Evolutionary conservation across 106 monocot genomes (phyloP).

Genomic region (Apostasia shenzhenica): DNA sequence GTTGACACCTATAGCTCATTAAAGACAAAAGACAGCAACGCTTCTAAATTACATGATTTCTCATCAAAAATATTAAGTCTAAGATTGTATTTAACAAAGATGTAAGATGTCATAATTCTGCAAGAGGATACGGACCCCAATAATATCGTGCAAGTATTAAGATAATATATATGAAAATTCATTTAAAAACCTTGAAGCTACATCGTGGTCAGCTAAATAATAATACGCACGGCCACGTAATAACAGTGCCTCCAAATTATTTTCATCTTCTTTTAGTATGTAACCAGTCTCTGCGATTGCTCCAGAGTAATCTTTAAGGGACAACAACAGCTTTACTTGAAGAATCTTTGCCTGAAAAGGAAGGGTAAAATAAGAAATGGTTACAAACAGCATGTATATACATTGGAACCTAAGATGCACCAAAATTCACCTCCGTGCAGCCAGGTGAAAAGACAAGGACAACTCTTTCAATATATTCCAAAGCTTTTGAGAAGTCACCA

Average conservation of each 20-base stretch:
- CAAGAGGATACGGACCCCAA: no score
- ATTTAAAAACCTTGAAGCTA: slow-evolving; percentile 62
- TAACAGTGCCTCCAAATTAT: slow-evolving; percentile 74
- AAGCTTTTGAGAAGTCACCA: slow-evolving; percentile 68
- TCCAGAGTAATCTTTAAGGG: slow-evolving; percentile 77
- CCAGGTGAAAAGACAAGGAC: slow-evolving; percentile 85
- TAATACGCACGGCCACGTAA: slow-evolving; percentile 93
- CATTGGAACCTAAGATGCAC: no score
- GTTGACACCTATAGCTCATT: no score
- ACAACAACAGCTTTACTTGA: slow-evolving; percentile 66
- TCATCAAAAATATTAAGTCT: no score
- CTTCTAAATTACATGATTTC: no score
- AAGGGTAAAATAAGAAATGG: not conserved
- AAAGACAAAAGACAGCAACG: no score
- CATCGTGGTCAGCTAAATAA: slow-evolving; percentile 97
- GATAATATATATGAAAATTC: not conserved
- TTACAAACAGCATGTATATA: not conserved
- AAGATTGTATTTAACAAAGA: no score
- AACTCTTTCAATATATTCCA: slow-evolving; percentile 86
- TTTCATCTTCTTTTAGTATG: slow-evolving; percentile 92
- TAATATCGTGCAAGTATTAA: not conserved
- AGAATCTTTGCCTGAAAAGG: slow-evolving; percentile 72
- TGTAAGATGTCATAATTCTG: no score
- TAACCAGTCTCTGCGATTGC: slow-evolving; percentile 79
- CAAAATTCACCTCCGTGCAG: slow-evolving; percentile 59